Percentiles rank a stretch among this genome's conserved stretches.
Evolutionary conservation across 2,329 filamentous ascomycete species (phyloP).

Genomic region (Cadophora luteo-olivacea): DNA sequence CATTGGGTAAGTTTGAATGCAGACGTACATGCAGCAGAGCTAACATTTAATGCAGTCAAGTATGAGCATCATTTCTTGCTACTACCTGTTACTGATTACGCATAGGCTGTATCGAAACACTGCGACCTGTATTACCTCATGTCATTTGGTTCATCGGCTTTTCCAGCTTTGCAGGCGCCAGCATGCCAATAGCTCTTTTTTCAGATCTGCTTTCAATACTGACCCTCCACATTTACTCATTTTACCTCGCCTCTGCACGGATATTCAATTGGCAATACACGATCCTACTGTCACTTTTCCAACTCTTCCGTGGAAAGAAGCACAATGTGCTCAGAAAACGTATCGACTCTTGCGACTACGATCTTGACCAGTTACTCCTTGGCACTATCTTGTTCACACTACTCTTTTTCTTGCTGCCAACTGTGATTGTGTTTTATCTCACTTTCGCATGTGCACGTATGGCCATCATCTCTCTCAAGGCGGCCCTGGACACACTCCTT

Average conservation of each 20-base stretch:
- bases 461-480: slow-evolving; percentile 93
- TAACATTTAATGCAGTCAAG: too few relatives aligned
- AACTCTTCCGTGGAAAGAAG: slow-evolving; percentile 97
- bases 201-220: slow-evolving; percentile 91
- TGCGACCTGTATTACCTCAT: slow-evolving; percentile 81
- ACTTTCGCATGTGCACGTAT: slow-evolving; percentile 95
- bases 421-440: slow-evolving; percentile 94
- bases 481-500: slow-evolving; percentile 85
- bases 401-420: slow-evolving; percentile 92
- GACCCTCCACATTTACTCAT: slow-evolving; percentile 96
- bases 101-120: slow-evolving; percentile 71
- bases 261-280: slow-evolving; percentile 99
- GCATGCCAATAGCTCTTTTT: slow-evolving; percentile 94
- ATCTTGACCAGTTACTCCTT: slow-evolving; percentile 93
- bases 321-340: slow-evolving; percentile 95
- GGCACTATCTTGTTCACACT: slow-evolving; percentile 97
- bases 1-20: background rate
- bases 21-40: too few relatives aligned
- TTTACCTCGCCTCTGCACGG: slow-evolving; percentile 94
- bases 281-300: slow-evolving; percentile 96
- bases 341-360: slow-evolving; percentile 98
- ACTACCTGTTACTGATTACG: too few relatives aligned
- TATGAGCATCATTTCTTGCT: too few relatives aligned
- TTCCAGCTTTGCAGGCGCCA: slow-evolving; percentile 93
- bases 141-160: slow-evolving; percentile 94